Percentiles rank a stretch among this genome's conserved stretches.
Conservation (phyloP, 805 yeast species). For the Candida hispaniensis region DNA sequence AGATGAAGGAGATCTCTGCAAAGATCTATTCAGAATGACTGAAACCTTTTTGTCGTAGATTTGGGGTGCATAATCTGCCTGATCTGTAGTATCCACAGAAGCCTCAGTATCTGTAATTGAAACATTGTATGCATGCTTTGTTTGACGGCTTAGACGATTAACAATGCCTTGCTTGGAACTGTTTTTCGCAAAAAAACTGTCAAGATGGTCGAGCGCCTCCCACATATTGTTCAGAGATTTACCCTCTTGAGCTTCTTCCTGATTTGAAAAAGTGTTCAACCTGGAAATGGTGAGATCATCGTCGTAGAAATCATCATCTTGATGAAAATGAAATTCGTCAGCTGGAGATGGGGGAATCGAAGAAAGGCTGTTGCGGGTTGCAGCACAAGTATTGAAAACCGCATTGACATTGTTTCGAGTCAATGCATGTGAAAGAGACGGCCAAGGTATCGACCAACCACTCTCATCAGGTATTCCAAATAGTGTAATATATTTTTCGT, state of each 20-base stretch:
- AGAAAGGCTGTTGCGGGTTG: conserved; percentile 19
- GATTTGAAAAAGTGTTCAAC: conserved; percentile 40
- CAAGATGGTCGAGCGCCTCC: conserved; percentile 83
- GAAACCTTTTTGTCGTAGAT: conserved; percentile 72
- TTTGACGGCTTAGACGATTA: conserved; percentile 16
- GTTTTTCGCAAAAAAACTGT: conserved; percentile 73
- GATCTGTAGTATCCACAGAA: conserved; percentile 39
- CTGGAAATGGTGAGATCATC: conserved; percentile 24
- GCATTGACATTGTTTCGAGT: conserved; percentile 92
- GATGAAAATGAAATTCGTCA: conserved; percentile 38
- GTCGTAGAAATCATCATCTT: conserved; percentile 46
- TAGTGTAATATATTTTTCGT: conserved; percentile 74
- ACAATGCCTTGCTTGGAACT: conserved; percentile 17
- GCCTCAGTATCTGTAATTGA: conserved; percentile 52
- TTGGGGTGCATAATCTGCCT: conserved; percentile 65
- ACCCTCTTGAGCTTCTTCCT: conserved; percentile 45
- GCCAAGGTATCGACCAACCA: conserved; percentile 98
- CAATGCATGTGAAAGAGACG: conserved; percentile 77
- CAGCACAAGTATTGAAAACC: conserved; percentile 76
- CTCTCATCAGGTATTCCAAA: conserved; percentile 92
- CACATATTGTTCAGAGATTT: conserved; percentile 81
- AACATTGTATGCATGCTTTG: conserved; percentile 29
- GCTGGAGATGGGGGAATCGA: conserved; percentile 9
- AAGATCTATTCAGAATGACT: conserved; percentile 57
- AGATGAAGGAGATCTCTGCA: conserved; percentile 64